Evolutionary conservation across 2,329 filamentous ascomycete genomes (phyloP), one percentile per base, ranked within the genome.

Genomic region (Remersonia thermophila): DNA sequence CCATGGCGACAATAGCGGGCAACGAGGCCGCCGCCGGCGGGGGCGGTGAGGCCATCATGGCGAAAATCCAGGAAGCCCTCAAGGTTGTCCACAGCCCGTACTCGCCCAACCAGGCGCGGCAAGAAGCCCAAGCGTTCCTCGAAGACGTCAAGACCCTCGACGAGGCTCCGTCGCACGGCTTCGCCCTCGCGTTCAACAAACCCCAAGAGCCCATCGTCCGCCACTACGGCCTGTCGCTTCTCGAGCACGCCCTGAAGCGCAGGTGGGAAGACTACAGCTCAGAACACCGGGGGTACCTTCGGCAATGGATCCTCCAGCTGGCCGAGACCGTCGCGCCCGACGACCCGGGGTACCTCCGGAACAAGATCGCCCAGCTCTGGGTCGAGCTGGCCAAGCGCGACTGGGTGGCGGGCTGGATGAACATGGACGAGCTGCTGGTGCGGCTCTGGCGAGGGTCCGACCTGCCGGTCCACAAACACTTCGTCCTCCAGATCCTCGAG

Each of bases 311-410:
- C 30, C 61, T 94, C 38, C 69, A 80, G 54, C 76, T 98, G 10
- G 83, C 85, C 10, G 74, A 81, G 51, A 69, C 71, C 42, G 66
- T 93, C 30, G 67, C 73, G 4, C 70, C 71, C 31, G 70, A 77
- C 14, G 89, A 96, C 54, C 83, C 85, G 3, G 58, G 71, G 23
- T 98, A 87, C 55, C 65, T 95, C 46, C 73, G 89, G 48, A 96
- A 93, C 67, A 98, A 98, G 63, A 80, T 91, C 25, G 85, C 84
- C 18, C 82, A 93, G 59, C 63, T 98, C 43, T 98, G 91, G 91
- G 83, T 87, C 7, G 91, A 96, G 58, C 69, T 94, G 36, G 86
- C 87, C 28, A 96, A 96, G 64, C 74, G 89, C 50, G 83, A 77
- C 54, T 98, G 91, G 91, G 84, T 72, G n/a, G 69, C 75, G 23